Evolutionary conservation across 1,284 basidiomycete species (phyloP).

Genomic region (Puccinia brachypodii): DNA sequence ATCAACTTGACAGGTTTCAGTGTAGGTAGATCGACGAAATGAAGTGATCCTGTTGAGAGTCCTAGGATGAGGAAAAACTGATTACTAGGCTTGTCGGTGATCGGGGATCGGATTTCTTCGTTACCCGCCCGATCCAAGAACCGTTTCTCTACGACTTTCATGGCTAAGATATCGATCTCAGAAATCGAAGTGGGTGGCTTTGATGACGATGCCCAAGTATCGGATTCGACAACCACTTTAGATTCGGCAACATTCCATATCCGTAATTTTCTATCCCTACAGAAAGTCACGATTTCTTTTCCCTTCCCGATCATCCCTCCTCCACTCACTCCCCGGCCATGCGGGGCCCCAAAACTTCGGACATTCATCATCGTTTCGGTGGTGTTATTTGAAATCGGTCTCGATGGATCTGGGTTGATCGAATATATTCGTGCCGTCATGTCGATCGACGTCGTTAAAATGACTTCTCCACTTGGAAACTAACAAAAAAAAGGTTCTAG

Average conservation of each 20-base stretch:
- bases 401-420: not conserved
- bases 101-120: not conserved
- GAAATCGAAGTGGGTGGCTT: too few relatives aligned
- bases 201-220: too few relatives aligned
- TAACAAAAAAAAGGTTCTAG: not conserved
- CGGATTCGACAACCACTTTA: not conserved
- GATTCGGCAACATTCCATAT: conserved; percentile 14
- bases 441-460: conserved; percentile 36
- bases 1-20: not conserved
- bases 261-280: conserved; percentile 7
- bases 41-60: conserved; percentile 9
- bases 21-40: not conserved
- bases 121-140: not conserved
- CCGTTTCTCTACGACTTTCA: not conserved
- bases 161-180: not conserved
- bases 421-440: conserved; percentile 22
- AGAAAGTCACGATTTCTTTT: conserved; percentile 13
- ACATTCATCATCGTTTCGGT: not conserved
- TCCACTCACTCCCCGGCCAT: not conserved
- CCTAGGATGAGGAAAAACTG: conserved; percentile 1
- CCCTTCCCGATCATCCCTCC: conserved; percentile 20
- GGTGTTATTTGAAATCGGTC: not conserved
- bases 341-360: not conserved
- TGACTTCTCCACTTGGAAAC: conserved; percentile 19
- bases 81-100: not conserved